Evolutionary conservation across 2,329 filamentous ascomycete genomes (phyloP), one percentile per base, ranked within the genome.

Genomic region (Stemphylium beticola): DNA sequence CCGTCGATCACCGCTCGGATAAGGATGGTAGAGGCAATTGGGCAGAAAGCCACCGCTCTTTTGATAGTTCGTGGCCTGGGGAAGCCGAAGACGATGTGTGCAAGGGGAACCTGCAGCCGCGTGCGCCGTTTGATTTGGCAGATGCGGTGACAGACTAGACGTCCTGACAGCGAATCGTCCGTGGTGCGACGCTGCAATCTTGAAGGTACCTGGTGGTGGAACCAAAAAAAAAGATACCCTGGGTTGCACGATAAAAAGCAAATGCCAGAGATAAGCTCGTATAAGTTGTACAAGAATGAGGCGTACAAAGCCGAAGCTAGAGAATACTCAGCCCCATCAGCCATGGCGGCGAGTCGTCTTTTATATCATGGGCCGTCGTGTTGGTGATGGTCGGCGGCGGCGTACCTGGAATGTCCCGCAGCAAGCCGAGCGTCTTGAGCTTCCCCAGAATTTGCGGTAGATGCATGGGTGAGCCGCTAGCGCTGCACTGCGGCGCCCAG

Each of bases 11-110:
- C 47, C 17, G 33, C 47, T 46, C 40, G 52, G 52, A 55, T 55
- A 55, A 55, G 40, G 31, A 51, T 38, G 24, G 52, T 39, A 51
- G 31, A 39, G 60, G 51, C 71, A 72, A 74, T 73, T 74, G 71
- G 72, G 48, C 58, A 56, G 55, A 36, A 60, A 60, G 36, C 64
- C 65, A 72, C 66, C 65, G 68, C 68, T 67, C 54, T 66, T 69
- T 56, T 39, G 45, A 33, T 18, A 24, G 49, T 40, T 39, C 29
- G 32, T 53, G 44, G 42, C 29, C 18, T 36, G 31, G 34, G 53
- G 62, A 55, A 49, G 53, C 43, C 40, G 39, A 26, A 18, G 53
- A 36, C 37, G 12, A 24, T n/a, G 22, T 24, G 22, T 14, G 29
- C 15, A 24, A 14, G 42, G 42, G 55, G 26, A 29, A 29, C 9